Evolutionary conservation across 2,329 filamentous ascomycete species (phyloP), one percentile per base, ranked within the genome.

Genomic region (Fusarium sp.): DNA sequence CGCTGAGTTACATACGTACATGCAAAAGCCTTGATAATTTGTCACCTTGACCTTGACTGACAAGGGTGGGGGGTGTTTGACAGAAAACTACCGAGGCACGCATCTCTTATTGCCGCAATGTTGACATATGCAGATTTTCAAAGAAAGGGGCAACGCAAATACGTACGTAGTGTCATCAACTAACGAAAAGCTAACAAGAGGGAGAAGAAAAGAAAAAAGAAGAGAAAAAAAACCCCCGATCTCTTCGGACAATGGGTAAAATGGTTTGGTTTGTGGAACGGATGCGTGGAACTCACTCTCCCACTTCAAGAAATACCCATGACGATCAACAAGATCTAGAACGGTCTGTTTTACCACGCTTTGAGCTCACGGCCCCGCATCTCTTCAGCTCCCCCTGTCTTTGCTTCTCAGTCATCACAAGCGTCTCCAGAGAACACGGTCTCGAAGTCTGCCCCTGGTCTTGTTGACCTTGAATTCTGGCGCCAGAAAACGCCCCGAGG

Each of bases 281-380:
- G 38, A 72, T 65, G 46, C 55, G 44, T 75, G 73, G 72, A 67
- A 72, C 69, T 63, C 42, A n/a, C 50, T 48, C 55, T 43, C 57
- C 72, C 61, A 66, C 59, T 68, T 74, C 47, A 21, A 73, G 73
- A 69, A 73, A 64, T 65, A 42, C 61, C 63, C 31, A 71, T 75
- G 71, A 73, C 65, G 73, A 75, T 75, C 69, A 41, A 50, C 24
- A 31, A 43, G 53, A 58, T 75, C 73, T 75, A 70, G 73, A 75
- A 70, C 73, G 66, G 73, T 70, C 73, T 73, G 41, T 41, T 52
- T 38, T 55, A 48, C 38, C 56, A 64, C 41, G 42, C 59, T 46
- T 68, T 47, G 52, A 64, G 52, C 21, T 55, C 52, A 41, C 35
- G 49, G 56, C 53, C 50, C 65, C 59, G 31, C 47, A 44, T 41